These are phyloP conservation scores for Podospora tetraspora DNA, from an alignment of 495 filamentous ascomycete species.

Conservation along the genomic window DNA sequence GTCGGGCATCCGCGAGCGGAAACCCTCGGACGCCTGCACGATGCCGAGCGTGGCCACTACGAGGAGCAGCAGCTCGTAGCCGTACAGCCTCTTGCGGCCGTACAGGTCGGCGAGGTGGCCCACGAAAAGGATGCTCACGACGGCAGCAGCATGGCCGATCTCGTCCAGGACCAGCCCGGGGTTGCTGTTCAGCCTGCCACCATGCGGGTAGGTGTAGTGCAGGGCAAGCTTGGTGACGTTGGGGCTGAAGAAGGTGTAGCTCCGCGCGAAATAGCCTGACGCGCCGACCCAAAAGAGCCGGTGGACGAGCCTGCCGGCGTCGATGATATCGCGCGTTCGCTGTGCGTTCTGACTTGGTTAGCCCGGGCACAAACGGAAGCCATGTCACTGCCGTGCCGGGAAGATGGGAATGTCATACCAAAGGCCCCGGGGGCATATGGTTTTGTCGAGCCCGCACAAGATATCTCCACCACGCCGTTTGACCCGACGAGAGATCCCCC, in stretches of 20 bases:
- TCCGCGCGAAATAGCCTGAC: constrained; percentile 36
- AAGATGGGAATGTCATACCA: background rate
- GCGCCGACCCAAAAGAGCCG: constrained; percentile 45
- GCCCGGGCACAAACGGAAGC: background rate
- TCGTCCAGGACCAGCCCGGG: constrained; percentile 44
- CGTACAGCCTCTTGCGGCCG: constrained; percentile 58
- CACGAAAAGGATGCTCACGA: constrained; percentile 53
- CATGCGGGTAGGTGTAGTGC: constrained; percentile 52
- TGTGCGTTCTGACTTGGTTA: background rate
- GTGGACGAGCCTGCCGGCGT: constrained; percentile 19
- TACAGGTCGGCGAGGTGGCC: constrained; percentile 53
- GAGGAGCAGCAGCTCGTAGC: constrained; percentile 53
- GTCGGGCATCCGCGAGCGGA: background rate
- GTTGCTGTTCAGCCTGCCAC: constrained; percentile 11
- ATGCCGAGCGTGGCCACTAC: constrained; percentile 49
- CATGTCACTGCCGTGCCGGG: background rate
- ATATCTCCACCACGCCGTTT: background rate
- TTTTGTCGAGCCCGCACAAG: background rate
- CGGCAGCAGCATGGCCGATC: constrained; percentile 48
- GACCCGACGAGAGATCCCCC: background rate
- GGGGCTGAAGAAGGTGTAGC: constrained; percentile 52
- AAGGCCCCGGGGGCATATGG: background rate
- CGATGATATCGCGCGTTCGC: constrained; percentile 14
- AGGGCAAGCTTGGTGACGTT: constrained; percentile 56
- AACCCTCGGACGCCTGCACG: constrained; percentile 37